Evolutionary conservation across 192 early-diverging fungal species (phyloP).

Genomic region (Paraglomus brasilianum): DNA sequence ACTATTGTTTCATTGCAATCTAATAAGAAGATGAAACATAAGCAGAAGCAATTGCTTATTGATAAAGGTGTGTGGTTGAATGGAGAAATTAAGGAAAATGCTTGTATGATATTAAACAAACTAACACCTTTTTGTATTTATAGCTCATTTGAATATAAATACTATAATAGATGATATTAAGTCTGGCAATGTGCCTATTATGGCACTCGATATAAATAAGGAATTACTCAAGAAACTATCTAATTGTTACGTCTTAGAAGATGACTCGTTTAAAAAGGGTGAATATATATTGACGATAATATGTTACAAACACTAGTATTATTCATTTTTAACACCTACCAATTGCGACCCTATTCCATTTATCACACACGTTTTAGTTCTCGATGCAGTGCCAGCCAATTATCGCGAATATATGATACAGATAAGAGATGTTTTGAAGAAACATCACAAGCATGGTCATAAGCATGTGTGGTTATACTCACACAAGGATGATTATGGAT

Average conservation of each 20-base stretch:
- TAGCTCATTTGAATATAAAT: slow-evolving; percentile 56
- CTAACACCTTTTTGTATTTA: slow-evolving; percentile 10
- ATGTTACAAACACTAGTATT: slow-evolving; percentile 51
- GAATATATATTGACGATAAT: slow-evolving; percentile 42
- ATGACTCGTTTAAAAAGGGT: slow-evolving; percentile 59
- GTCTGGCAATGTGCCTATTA: slow-evolving; percentile 51
- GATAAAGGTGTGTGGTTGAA: slow-evolving; percentile 54
- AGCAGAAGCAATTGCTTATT: slow-evolving; percentile 53
- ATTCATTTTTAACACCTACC: slow-evolving; percentile 50
- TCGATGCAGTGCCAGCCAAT: slow-evolving; percentile 7
- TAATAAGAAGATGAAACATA: slow-evolving; percentile 56
- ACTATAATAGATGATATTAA: slow-evolving; percentile 55
- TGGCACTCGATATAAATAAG: slow-evolving; percentile 63
- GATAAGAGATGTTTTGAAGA: slow-evolving; percentile 33
- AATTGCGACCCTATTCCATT: slow-evolving; percentile 34
- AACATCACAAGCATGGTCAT: slow-evolving; percentile 40
- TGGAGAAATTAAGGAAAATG: slow-evolving; percentile 36
- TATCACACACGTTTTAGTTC: slow-evolving; percentile 1
- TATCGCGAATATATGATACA: slow-evolving; percentile 34
- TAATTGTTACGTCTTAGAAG: slow-evolving; percentile 59
- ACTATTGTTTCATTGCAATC: slow-evolving; percentile 46
- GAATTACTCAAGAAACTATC: slow-evolving; percentile 55
- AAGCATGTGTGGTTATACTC: slow-evolving; percentile 73
- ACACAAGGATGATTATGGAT: slow-evolving; percentile 60
- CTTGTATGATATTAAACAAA: slow-evolving; percentile 34